Evolutionary conservation across 148 eudicot species (phyloP).

Genomic region (Rhododendron mucronatum): DNA sequence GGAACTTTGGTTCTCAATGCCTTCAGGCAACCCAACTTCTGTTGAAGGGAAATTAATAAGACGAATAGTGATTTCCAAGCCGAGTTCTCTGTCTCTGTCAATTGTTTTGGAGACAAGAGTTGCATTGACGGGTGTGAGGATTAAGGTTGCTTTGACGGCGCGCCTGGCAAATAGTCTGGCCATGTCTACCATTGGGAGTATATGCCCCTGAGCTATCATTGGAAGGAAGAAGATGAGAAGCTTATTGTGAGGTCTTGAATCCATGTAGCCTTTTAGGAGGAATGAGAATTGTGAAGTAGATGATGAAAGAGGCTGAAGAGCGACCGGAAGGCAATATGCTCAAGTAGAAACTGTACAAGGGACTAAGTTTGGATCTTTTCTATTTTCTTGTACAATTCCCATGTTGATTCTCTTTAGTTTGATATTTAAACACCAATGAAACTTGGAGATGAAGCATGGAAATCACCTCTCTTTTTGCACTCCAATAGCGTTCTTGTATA

Average conservation of each 20-base stretch:
- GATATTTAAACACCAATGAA: neutral
- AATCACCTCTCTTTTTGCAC: neutral
- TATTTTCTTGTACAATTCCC: neutral
- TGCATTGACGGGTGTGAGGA: constrained; percentile 14
- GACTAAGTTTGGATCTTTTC: neutral
- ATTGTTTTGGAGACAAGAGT: constrained; percentile 4
- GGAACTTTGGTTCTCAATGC: constrained; percentile 11
- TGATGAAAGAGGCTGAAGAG: neutral
- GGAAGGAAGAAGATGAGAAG: constrained; percentile 19
- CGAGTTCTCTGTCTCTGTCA: constrained; percentile 1
- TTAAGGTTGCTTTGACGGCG: constrained; percentile 1
- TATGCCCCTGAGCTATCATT: constrained; percentile 13
- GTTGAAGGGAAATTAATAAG: constrained; percentile 5
- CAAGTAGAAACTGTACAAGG: neutral
- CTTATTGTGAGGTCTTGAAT: neutral
- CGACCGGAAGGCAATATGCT: neutral
- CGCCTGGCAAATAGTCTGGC: constrained; percentile 8
- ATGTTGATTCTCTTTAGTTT: neutral
- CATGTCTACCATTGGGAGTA: constrained; percentile 20
- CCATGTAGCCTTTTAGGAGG: constrained; percentile 2
- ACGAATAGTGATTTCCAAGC: neutral
- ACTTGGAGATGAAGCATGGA: neutral
- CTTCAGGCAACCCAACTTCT: constrained; percentile 14
- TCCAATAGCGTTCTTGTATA: neutral
- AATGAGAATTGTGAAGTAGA: neutral